Base-by-base conservation (phyloP, 1,284 basidiomycete genomes). In the Puccinia hordei region DNA sequence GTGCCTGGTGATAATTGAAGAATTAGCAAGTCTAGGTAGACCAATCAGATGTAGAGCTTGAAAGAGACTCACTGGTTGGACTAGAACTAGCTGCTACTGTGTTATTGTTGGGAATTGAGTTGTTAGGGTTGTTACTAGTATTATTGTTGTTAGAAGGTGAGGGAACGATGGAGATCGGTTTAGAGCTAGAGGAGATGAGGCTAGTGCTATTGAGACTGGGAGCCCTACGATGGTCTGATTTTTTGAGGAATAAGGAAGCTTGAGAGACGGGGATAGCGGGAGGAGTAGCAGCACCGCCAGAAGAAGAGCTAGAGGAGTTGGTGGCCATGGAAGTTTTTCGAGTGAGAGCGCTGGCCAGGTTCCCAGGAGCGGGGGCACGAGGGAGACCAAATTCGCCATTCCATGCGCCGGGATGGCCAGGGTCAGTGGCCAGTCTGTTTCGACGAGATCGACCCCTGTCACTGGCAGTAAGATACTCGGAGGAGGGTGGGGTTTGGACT, bases 301-400 rank as follows among this genome's bases (percentile, higher is more conserved):
- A 38, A 35, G 55, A 57, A 44, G 66, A 44, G 22, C 35, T 24
- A 44, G 53, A 30, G 33, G 77, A 63, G 30, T 49, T 61, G 2
- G 51, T 79, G 35, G 63, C 65, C 17, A 65, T 27, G 5, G 73
- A 76, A 24, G 75, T 35, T 69, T 78, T 66, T 1, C 75, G 27
- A 27, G 75, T 53, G 38, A 78, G 66, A 27, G 46, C 51, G 35
- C 41, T 55, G 27, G n/a, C 73, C 44, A 76, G 27, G 51, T 78
- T 78, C 35, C 75, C 75, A 15, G 75, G 75, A 22, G 76, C 68
- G 81, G 81, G 65, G 76, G 81, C 57, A 82, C 77, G 41, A 75
- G 81, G 68, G 81, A 61, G 71, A 81, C 81, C 77, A 65, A 82
- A 72, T 41, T 81, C 75, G 13, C 33, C 51, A 59, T 69, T 78